These are phyloP conservation scores for Xylaria sp. DNA, from an alignment of 2,329 filamentous ascomycete genomes.

Conservation along the genomic window DNA sequence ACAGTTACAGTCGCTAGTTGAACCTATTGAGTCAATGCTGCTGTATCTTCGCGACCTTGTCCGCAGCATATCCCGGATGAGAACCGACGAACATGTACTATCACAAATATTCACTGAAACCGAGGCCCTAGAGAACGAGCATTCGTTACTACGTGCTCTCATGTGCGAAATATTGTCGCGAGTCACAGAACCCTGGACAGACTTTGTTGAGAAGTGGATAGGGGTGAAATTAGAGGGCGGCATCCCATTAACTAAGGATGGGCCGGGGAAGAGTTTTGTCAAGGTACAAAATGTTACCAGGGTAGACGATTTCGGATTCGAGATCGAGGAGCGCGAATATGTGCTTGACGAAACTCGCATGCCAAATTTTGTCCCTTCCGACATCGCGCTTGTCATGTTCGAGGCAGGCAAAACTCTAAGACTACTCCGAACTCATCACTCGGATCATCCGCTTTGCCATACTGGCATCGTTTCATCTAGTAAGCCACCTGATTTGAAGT, in stretches of 20 bases:
- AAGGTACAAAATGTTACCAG: constrained; percentile 64
- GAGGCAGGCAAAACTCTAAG: constrained; percentile 81
- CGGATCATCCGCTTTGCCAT: constrained; percentile 73
- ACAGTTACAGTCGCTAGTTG: constrained; percentile 62
- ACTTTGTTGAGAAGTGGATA: constrained; percentile 78
- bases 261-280: constrained; percentile 67
- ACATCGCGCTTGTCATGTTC: constrained; percentile 78
- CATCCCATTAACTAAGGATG: constrained; percentile 62
- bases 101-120: constrained; percentile 70
- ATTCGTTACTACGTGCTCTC: constrained; percentile 68
- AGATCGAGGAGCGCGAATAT: constrained; percentile 68
- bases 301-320: constrained; percentile 68
- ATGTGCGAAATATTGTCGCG: constrained; percentile 73
- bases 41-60: constrained; percentile 63
- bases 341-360: constrained; percentile 72
- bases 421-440: constrained; percentile 75
- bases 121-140: constrained; percentile 71
- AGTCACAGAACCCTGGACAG: constrained; percentile 73
- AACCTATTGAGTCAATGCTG: constrained; percentile 60
- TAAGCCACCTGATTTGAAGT: constrained; percentile 68
- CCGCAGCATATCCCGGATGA: constrained; percentile 56
- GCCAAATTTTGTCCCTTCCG: constrained; percentile 75
- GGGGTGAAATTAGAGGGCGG: constrained; percentile 71
- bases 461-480: constrained; percentile 58
- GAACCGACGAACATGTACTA: constrained; percentile 69